Base-by-base conservation (phyloP, 305 asterid genomes). In the Solanum hybrid region DNA sequence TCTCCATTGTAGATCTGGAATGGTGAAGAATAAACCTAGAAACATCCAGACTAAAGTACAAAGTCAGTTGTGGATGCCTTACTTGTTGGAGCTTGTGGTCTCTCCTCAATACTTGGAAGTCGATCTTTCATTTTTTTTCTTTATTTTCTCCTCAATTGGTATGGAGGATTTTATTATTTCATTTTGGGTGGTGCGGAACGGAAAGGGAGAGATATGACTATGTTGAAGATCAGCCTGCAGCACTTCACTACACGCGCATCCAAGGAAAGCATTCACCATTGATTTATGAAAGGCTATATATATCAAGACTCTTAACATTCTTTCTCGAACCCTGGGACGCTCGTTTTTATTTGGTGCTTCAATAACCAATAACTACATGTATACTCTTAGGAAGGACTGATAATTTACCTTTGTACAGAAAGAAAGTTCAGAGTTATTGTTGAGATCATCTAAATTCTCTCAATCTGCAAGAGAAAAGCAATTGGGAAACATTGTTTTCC, bases 181-280 rank as follows among this genome's bases (percentile, higher is more conserved):
- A 85, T 85, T 85, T 57, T 57, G 76, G 77, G 88, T 31, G 45
- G 73, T 85, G 41, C 6, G 77, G 34, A 79, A 79, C 10, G 22
- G 22, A 11, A n/a, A 10, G 45, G n/a, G 37, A 31, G 73, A 20
- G 76, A 57, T 36, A 5, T 10, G 38, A 20, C 37, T 57, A 22
- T 38, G 45, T 57, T 85, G 88, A 85, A 85, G 45, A 85, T 57
- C 77, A 85, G 88, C 88, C 88, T 22, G 32, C 88, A 31, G 31
- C 29, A 11, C 70, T 29, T 51, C 31, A 51, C 41, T 82, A 27
- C 39, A 45, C 6, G 20, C 1, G 17, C 77, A 57, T 85, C 31
- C 88, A 84, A 31, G 88, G 15, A 32, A 45, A 29, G 20, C 24
- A 32, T 85, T 57, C 31, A 31, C 27, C 27, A 9, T 20, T 57